Evolutionary conservation across 805 yeast genomes (phyloP).

Genomic region (Cyberlindnera lachancei): DNA sequence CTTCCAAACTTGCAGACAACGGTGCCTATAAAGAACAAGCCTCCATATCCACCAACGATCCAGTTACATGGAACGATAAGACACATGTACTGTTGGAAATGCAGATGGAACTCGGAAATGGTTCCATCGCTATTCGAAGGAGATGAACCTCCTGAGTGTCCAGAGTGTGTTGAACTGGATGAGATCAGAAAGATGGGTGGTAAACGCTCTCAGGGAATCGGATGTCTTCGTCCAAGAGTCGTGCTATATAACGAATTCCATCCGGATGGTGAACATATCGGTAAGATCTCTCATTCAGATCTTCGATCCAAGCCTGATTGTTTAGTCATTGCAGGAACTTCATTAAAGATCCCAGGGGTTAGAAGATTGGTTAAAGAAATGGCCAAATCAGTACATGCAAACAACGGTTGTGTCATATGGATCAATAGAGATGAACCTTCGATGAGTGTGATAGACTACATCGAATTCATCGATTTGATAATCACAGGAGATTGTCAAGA

Average conservation of each 20-base stretch:
- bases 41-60: slow-evolving; percentile 49
- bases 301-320: slow-evolving; percentile 65
- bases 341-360: slow-evolving; percentile 74
- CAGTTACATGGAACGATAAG: slow-evolving; percentile 84
- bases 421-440: slow-evolving; percentile 50
- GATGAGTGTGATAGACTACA: slow-evolving; percentile 38
- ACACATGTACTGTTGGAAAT: slow-evolving; percentile 68
- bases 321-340: slow-evolving; percentile 75
- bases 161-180: slow-evolving; percentile 56
- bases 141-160: slow-evolving; percentile 48
- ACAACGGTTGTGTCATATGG: slow-evolving; percentile 56
- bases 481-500: slow-evolving; percentile 62
- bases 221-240: slow-evolving; percentile 56
- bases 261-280: slow-evolving; percentile 86
- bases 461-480: slow-evolving; percentile 48
- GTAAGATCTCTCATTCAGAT: slow-evolving; percentile 64
- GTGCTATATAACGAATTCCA: slow-evolving; percentile 69
- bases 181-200: slow-evolving; percentile 50
- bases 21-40: slow-evolving; percentile 37
- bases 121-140: slow-evolving; percentile 43
- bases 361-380: slow-evolving; percentile 53
- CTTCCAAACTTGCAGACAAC: slow-evolving; percentile 41
- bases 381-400: slow-evolving; percentile 47
- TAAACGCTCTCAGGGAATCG: slow-evolving; percentile 55
- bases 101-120: slow-evolving; percentile 50